These are phyloP conservation scores for Pezicula rhizophila DNA, from an alignment of 2,329 filamentous ascomycete species.

Conservation along the genomic window DNA sequence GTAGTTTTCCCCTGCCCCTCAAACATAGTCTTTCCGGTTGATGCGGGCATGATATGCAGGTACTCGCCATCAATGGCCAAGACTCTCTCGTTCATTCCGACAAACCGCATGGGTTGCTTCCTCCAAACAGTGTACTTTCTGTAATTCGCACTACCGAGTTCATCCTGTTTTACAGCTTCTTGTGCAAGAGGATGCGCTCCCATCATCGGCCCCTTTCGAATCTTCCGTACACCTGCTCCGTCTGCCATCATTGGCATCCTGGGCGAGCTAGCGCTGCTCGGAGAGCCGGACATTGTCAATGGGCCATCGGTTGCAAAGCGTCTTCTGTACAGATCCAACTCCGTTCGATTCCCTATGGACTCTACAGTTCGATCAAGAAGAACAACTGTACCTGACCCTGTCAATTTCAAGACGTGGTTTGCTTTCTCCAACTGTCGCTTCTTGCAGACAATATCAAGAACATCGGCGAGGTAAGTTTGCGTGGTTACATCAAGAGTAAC, in stretches of 20 bases:
- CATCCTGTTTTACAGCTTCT: conserved; percentile 54
- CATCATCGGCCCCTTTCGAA: conserved; percentile 49
- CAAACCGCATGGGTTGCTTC: conserved; percentile 77
- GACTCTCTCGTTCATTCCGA: conserved; percentile 68
- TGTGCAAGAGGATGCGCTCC: conserved; percentile 63
- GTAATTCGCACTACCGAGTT: conserved; percentile 53
- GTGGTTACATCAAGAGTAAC: conserved; percentile 71
- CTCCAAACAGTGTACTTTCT: conserved; percentile 76
- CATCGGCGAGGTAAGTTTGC: conserved; percentile 76
- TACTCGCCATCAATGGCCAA: conserved; percentile 81
- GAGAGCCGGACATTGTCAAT: conserved; percentile 61
- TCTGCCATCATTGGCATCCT: conserved; percentile 47
- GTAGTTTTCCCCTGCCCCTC: conserved; percentile 65
- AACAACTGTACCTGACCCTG: conserved; percentile 67
- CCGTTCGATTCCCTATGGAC: conserved; percentile 67
- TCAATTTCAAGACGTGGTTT: conserved; percentile 72
- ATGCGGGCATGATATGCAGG: conserved; percentile 74
- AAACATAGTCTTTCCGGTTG: conserved; percentile 58
- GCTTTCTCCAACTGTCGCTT: conserved; percentile 75
- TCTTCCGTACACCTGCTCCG: conserved; percentile 36
- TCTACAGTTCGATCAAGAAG: conserved; percentile 73
- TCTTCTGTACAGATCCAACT: conserved; percentile 69
- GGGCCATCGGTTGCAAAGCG: conserved; percentile 72
- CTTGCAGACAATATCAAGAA: conserved; percentile 71
- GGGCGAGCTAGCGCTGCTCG: conserved; percentile 59